Evolutionary conservation across 495 filamentous ascomycete genomes (phyloP).

Genomic region (Neurospora tetrasperma): DNA sequence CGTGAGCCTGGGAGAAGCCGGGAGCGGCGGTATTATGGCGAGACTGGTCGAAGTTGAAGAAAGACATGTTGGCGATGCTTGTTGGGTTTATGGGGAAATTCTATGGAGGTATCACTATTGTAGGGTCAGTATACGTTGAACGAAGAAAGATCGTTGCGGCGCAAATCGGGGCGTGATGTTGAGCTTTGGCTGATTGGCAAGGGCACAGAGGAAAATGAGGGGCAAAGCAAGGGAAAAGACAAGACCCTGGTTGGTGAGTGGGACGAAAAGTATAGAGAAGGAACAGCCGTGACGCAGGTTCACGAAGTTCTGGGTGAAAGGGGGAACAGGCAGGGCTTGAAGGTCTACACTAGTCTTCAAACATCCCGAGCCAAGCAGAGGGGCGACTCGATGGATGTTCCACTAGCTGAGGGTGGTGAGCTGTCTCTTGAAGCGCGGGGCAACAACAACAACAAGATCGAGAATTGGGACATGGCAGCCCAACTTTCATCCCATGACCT

Average conservation of each 20-base stretch:
- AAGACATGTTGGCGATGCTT: constrained; percentile 31
- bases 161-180: neutral
- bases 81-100: neutral
- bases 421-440: neutral
- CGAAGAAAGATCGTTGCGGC: neutral
- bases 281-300: neutral
- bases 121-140: neutral
- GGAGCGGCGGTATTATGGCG: constrained; percentile 45
- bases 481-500: neutral
- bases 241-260: neutral
- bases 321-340: neutral
- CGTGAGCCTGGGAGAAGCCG: constrained; percentile 75
- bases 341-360: neutral
- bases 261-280: neutral
- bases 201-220: neutral
- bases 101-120: neutral
- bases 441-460: neutral
- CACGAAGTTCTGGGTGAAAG: neutral
- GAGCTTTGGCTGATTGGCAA: neutral
- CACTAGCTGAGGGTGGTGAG: neutral
- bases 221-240: neutral
- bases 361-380: neutral
- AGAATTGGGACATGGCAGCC: neutral
- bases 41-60: constrained; percentile 76
- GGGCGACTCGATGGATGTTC: neutral